A percentile compares a stretch with the other conserved stretches of the same genome.
phyloP scores from a whole-genome alignment of 306 rosid genomes.

The Vachellia collinsii region DNA sequence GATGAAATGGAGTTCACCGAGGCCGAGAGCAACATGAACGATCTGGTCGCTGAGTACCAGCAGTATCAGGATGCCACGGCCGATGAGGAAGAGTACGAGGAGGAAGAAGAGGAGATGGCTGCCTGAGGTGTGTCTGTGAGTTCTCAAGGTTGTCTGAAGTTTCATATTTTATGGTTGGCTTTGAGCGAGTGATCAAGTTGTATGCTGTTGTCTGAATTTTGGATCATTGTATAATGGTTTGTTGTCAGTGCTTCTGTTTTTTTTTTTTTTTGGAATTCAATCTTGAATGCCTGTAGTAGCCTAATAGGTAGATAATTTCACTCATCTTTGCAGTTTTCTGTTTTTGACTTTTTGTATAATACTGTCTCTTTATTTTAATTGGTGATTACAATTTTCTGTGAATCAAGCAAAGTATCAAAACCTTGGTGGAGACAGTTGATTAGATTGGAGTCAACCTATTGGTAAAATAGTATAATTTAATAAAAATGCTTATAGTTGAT shows the following conservation, averaged over 20 bases:
- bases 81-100: slow-evolving; percentile 65
- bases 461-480: no score
- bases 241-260: slow-evolving; percentile 41
- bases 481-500: no score
- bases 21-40: slow-evolving; percentile 91
- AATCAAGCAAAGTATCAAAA: background rate
- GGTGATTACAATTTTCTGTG: slow-evolving; percentile 22
- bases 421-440: no score
- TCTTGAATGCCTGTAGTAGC: slow-evolving; percentile 45
- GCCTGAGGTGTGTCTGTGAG: slow-evolving; percentile 44
- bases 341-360: background rate
- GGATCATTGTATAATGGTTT: slow-evolving; percentile 56
- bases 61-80: slow-evolving; percentile 84
- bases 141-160: slow-evolving; percentile 36
- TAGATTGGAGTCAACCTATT: no score
- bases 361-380: background rate
- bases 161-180: slow-evolving; percentile 33
- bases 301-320: slow-evolving; percentile 40
- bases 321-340: slow-evolving; percentile 5
- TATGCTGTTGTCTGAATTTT: slow-evolving; percentile 44
- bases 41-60: slow-evolving; percentile 88
- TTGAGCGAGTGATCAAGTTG: slow-evolving; percentile 29
- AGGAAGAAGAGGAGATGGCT: slow-evolving; percentile 62
- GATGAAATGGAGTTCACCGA: slow-evolving; percentile 94
- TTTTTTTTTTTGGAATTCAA: slow-evolving; percentile 5